Percentiles rank a stretch among this genome's conserved stretches.
phyloP scores from a whole-genome alignment of 305 asterid species.

The Fraxinus ornus region DNA sequence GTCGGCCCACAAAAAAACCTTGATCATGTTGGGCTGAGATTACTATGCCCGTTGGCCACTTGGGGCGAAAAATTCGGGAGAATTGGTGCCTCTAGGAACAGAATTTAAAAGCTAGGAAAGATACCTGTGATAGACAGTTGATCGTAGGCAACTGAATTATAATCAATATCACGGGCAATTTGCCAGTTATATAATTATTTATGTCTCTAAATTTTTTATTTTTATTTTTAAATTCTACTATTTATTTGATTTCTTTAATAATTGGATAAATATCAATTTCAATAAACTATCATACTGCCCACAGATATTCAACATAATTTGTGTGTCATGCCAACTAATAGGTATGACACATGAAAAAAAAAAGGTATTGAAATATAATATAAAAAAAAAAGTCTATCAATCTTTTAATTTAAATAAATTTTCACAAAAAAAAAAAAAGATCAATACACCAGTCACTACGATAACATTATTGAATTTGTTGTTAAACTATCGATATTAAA shows the following conservation, averaged over 20 bases:
- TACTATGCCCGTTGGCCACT: background rate
- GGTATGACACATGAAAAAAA: background rate
- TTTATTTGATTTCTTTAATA: no score
- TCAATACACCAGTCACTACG: background rate
- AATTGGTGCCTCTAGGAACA: background rate
- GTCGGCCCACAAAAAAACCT: background rate
- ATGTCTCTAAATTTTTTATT: background rate
- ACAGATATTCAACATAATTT: no score
- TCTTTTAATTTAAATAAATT: no score
- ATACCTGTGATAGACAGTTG: background rate
- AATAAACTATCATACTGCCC: background rate
- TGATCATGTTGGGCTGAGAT: background rate
- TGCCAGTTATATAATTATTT: background rate
- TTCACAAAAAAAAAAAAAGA: no score
- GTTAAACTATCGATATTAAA: background rate
- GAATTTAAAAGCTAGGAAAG: background rate
- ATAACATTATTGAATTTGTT: background rate
- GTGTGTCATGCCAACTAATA: background rate
- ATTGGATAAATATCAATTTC: background rate
- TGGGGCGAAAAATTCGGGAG: background rate
- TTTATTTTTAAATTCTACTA: background rate
- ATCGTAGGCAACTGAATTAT: background rate
- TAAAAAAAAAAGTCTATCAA: background rate
- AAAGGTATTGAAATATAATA: background rate
- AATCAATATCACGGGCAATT: background rate